A percentile compares a stretch with the other conserved stretches of the same genome.
phyloP scores from a whole-genome alignment of 352 stramenopile species.

The Globisporangium perplexum region DNA sequence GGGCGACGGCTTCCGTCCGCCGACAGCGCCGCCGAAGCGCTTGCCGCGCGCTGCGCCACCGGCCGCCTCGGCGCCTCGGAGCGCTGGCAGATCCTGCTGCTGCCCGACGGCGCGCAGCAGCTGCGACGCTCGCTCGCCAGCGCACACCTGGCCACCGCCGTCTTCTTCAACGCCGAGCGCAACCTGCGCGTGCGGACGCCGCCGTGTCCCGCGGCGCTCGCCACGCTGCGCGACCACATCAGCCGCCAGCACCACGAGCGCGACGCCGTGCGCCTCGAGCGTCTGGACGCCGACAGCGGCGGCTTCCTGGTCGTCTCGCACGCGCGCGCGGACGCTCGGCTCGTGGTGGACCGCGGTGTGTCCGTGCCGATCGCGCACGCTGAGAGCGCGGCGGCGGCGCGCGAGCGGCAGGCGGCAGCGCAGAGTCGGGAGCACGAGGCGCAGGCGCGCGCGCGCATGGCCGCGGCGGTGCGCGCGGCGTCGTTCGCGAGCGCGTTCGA shows the following conservation, averaged over 20 bases:
- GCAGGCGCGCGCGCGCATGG: not conserved
- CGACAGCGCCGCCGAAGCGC: not conserved
- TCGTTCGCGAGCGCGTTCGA: constrained; percentile 6
- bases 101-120: constrained; percentile 1
- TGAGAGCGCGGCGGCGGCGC: not conserved
- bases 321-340: not conserved
- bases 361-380: not conserved
- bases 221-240: not conserved
- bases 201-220: constrained; percentile 5
- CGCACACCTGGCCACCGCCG: not conserved
- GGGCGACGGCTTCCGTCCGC: not conserved
- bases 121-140: constrained; percentile 2
- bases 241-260: not conserved
- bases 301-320: not conserved
- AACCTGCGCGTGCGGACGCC: not conserved
- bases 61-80: constrained; percentile 7
- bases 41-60: constrained; percentile 1
- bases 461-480: not conserved
- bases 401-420: not conserved
- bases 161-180: constrained; percentile 7
- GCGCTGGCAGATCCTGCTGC: constrained; percentile 7
- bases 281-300: not conserved
- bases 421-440: not conserved
- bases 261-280: constrained; percentile 3
- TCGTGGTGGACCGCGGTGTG: not conserved